Evolutionary conservation across 2,329 filamentous ascomycete species (phyloP).

Genomic region (Parastagonospora avenae): DNA sequence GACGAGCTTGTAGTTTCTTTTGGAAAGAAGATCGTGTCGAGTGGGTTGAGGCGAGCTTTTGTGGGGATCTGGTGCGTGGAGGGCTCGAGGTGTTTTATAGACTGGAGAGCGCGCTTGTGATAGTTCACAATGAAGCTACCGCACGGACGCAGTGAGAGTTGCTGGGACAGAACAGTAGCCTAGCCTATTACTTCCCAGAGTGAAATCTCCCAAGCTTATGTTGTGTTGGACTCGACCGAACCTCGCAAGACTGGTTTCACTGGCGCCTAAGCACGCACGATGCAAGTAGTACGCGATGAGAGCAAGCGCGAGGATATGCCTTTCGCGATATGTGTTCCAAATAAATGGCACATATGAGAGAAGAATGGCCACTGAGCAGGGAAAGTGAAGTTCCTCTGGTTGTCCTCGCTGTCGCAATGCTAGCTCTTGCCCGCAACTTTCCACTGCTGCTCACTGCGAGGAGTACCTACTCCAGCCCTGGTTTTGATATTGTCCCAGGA

Average conservation of each 20-base stretch:
- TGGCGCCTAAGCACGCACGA: neutral
- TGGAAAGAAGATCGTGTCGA: too few relatives aligned
- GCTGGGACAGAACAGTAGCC: constrained; percentile 4
- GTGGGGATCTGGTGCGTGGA: neutral
- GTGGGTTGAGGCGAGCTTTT: too few relatives aligned
- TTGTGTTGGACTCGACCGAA: neutral
- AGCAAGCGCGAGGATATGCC: neutral
- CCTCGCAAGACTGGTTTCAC: neutral
- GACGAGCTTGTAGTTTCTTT: too few relatives aligned
- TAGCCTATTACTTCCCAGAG: neutral
- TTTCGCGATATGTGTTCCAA: constrained; percentile 18
- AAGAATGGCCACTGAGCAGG: neutral
- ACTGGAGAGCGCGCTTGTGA: neutral
- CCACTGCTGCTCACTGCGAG: neutral
- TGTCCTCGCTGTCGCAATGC: neutral
- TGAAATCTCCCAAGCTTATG: neutral
- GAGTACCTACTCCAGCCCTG: neutral
- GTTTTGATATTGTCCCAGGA: neutral
- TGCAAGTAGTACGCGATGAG: neutral
- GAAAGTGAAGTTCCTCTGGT: neutral
- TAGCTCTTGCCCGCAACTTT: too few relatives aligned
- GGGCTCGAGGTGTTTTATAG: neutral
- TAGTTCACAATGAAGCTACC: constrained; percentile 1
- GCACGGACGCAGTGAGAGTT: constrained; percentile 5
- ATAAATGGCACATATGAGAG: constrained; percentile 21